These are phyloP conservation scores for Macrophomina phaseolina DNA, from an alignment of 2,329 filamentous ascomycete genomes.

Conservation along the genomic window DNA sequence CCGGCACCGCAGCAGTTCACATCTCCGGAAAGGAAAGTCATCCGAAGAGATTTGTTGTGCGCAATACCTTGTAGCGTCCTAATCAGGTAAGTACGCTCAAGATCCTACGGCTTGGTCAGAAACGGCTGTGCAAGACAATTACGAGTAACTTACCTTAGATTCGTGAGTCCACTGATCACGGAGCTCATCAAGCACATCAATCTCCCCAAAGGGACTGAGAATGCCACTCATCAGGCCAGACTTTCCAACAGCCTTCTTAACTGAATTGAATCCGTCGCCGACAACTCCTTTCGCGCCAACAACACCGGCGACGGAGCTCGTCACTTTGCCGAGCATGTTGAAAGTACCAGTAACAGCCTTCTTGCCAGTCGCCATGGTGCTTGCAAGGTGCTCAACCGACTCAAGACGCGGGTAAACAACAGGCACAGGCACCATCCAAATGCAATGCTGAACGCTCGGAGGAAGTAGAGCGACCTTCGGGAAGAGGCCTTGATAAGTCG, in stretches of 20 bases:
- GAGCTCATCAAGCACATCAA: slow-evolving; percentile 91
- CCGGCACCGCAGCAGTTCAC: slow-evolving; percentile 93
- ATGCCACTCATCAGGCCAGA: slow-evolving; percentile 94
- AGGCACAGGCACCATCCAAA: slow-evolving; percentile 94
- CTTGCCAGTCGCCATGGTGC: slow-evolving; percentile 92
- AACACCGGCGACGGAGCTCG: slow-evolving; percentile 91
- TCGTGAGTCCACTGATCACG: slow-evolving; percentile 99
- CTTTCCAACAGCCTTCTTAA: slow-evolving; percentile 97
- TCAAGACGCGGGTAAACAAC: slow-evolving; percentile 90
- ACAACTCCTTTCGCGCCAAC: slow-evolving; percentile 95
- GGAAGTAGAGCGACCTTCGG: slow-evolving; percentile 92
- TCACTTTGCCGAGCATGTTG: slow-evolving; percentile 93
- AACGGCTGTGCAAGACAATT: background rate
- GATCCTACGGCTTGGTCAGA: slow-evolving; percentile 61
- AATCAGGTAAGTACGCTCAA: slow-evolving; percentile 95
- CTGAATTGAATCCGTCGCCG: slow-evolving; percentile 87
- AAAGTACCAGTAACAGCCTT: slow-evolving; percentile 96
- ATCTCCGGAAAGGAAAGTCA: slow-evolving; percentile 94
- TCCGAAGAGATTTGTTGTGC: slow-evolving; percentile 91
- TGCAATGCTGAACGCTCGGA: slow-evolving; percentile 91
- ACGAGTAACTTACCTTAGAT: slow-evolving; percentile 67
- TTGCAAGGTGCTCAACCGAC: slow-evolving; percentile 86
- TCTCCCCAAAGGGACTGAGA: slow-evolving; percentile 92
- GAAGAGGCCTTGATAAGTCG: slow-evolving; percentile 96
- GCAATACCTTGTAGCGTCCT: slow-evolving; percentile 93